A percentile compares a stretch with the other conserved stretches of the same genome.
Conservation (phyloP, 129 eudicot species). For the Oenanthe sinensis region DNA sequence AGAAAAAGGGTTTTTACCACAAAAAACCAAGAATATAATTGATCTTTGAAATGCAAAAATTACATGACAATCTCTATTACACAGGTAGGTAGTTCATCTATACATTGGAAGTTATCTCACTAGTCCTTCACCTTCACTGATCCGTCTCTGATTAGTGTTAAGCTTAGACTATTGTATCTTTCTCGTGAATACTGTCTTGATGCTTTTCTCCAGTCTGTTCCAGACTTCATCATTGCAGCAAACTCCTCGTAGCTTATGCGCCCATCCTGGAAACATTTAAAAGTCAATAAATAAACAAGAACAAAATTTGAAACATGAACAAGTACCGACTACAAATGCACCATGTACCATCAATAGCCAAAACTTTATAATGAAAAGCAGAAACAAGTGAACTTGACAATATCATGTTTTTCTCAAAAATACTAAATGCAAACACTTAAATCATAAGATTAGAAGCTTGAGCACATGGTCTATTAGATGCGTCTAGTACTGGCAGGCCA, state of each 20-base stretch:
- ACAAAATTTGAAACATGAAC: not conserved
- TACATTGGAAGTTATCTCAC: not conserved
- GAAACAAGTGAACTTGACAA: not conserved
- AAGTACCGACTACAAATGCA: not conserved
- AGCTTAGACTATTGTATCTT: slow-evolving; percentile 70
- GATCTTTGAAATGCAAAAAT: not conserved
- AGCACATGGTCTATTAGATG: not conserved
- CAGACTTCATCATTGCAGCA: slow-evolving; percentile 84
- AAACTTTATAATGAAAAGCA: not conserved
- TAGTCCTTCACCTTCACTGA: slow-evolving; percentile 24
- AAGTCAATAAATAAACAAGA: not conserved
- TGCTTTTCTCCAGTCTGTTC: slow-evolving; percentile 97
- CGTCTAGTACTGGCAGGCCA: not conserved
- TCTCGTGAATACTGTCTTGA: slow-evolving; percentile 86
- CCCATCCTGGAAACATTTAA: slow-evolving; percentile 48
- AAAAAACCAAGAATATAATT: not conserved
- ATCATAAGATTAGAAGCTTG: not conserved
- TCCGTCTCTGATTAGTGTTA: slow-evolving; percentile 66
- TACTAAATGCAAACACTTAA: not conserved
- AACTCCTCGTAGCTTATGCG: slow-evolving; percentile 79
- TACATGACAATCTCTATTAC: not conserved
- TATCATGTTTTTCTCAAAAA: not conserved
- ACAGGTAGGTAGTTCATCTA: not conserved
- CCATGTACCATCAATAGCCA: not conserved
- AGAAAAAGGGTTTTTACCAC: not conserved